phyloP scores from a whole-genome alignment of 2,329 filamentous ascomycete species.

The Beauveria bassiana region DNA sequence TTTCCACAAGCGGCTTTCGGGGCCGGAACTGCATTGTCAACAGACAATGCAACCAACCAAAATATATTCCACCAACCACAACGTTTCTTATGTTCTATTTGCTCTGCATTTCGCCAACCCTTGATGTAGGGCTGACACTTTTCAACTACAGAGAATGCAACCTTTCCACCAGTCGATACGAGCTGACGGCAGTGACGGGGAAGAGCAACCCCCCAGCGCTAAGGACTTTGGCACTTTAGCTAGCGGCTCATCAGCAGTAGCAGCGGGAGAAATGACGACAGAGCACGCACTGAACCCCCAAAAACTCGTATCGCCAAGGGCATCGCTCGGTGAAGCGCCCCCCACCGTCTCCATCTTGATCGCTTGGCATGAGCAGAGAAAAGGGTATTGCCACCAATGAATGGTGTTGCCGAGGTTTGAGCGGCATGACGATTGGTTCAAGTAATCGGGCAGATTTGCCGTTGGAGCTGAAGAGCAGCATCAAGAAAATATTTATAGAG shows the following conservation, averaged over 20 bases:
- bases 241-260: neutral
- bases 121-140: neutral
- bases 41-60: neutral
- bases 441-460: neutral
- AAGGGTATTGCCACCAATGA: conserved; percentile 4
- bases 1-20: too few species aligned
- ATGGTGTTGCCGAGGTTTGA: neutral
- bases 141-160: too few species aligned
- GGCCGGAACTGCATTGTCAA: neutral
- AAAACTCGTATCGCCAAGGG: conserved; percentile 4
- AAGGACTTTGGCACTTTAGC: neutral
- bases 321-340: neutral
- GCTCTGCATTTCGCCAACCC: neutral
- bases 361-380: neutral
- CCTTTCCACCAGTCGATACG: neutral
- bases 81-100: too few species aligned
- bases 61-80: neutral
- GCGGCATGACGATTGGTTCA: neutral
- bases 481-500: neutral
- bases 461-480: neutral
- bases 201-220: neutral
- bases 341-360: neutral
- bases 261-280: neutral
- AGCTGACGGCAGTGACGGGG: neutral
- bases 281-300: neutral